phyloP scores from a whole-genome alignment of 345 rosid genomes.

The Murraya paniculata region DNA sequence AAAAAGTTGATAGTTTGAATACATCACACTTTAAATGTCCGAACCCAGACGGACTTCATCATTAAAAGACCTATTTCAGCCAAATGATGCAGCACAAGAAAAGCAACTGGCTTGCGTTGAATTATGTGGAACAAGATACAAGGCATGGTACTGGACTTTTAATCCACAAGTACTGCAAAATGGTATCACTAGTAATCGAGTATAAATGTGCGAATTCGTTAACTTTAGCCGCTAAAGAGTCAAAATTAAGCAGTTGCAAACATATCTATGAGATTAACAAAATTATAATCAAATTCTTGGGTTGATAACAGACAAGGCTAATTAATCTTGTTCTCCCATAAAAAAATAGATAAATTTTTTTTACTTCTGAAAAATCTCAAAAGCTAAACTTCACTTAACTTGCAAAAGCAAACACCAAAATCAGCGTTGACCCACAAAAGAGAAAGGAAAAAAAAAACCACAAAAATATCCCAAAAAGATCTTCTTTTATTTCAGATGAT shows the following conservation, averaged over 20 bases:
- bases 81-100: background rate
- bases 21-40: background rate
- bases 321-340: background rate
- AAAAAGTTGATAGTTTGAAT: background rate
- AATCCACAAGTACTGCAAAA: background rate
- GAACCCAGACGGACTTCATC: background rate
- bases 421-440: conserved; percentile 6
- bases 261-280: background rate
- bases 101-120: background rate
- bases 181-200: too few species aligned
- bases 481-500: background rate
- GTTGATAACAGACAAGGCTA: background rate
- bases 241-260: background rate
- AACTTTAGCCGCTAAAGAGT: background rate
- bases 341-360: background rate
- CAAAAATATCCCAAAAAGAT: background rate
- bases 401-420: background rate
- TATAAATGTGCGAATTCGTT: background rate
- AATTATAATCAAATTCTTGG: background rate
- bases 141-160: background rate
- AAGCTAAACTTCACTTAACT: background rate
- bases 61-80: background rate
- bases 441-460: background rate
- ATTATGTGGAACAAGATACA: background rate
- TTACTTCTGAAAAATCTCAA: background rate